Evolutionary conservation across 2,329 filamentous ascomycete species (phyloP), one percentile per base, ranked within the genome.

Genomic region (Domatiomyces catenatus): DNA sequence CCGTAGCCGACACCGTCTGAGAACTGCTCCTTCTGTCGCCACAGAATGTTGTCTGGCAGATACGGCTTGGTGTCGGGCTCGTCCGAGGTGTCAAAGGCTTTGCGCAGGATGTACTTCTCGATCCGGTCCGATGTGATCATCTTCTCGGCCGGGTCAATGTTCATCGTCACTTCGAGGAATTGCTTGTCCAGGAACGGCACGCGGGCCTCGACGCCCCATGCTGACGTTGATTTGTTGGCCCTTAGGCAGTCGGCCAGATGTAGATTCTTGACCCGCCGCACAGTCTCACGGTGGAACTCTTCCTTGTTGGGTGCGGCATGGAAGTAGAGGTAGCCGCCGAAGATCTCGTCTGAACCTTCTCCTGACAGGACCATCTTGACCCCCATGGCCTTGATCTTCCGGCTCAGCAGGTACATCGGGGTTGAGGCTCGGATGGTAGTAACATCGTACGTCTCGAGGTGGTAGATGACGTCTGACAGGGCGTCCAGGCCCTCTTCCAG

Each of bases 11-110:
- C 92, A 66, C 92, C 93, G 63, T 98, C 93, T 52, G 84, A 93
- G 75, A 98, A 98, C 72, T 98, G 92, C 74, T 98, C 92, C 80
- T 98, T 98, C 71, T 98, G 93, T 66, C 93, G 79, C 85, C 87
- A 98, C 51, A 98, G 81, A 61, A 98, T 98, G 67, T 89, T 81
- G 17, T 94, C 83, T 6, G 93, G 92, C n/a, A 98, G 80, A 72
- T 96, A 98, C 8, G 92, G 81, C 59, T 84, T 71, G 47, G 76
- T 78, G 46, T 76, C 81, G 15, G 89, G 87, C 69, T 94, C 85
- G 64, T 90, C 87, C 46, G 77, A 79, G 26, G 88, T 94, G 70
- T 98, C 92, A 65, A 98, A 98, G 2, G 92, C 93, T 71, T 95
- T 95, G 65, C 92, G 86, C 59, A 98, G 75, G 59, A 98, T 93